Evolutionary conservation across 2,329 filamentous ascomycete genomes (phyloP).

Genomic region (Talaromyces sp.): DNA sequence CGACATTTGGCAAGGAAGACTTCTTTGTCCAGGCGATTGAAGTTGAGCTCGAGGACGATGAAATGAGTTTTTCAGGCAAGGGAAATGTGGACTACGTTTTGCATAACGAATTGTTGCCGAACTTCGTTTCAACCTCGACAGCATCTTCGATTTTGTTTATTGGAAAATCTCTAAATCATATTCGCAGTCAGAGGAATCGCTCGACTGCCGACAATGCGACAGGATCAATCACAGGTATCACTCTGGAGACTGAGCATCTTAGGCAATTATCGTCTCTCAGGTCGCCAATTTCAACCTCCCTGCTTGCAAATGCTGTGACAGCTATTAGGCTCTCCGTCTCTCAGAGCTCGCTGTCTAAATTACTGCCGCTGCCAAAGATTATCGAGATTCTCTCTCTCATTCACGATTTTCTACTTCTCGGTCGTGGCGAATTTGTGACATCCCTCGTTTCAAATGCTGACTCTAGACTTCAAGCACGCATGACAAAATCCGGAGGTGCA

Average conservation of each 20-base stretch:
- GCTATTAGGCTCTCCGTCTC: conserved; percentile 78
- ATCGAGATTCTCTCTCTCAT: conserved; percentile 73
- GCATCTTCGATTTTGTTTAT: conserved; percentile 86
- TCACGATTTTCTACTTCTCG: conserved; percentile 81
- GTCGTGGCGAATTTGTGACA: conserved; percentile 86
- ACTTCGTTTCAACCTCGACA: conserved; percentile 70
- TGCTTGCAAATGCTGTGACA: conserved; percentile 68
- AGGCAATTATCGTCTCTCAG: conserved; percentile 63
- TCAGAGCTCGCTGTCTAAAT: conserved; percentile 74
- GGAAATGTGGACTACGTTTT: conserved; percentile 56
- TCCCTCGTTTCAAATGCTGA: conserved; percentile 83
- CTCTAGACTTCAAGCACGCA: conserved; percentile 69
- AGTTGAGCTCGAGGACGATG: conserved; percentile 31
- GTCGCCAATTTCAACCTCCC: conserved; percentile 69
- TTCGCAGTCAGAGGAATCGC: conserved; percentile 54
- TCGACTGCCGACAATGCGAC: conserved; percentile 31
- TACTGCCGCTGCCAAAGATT: conserved; percentile 74
- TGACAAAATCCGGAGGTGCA: conserved; percentile 56
- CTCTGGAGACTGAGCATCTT: conserved; percentile 39
- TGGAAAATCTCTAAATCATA: conserved; percentile 82
- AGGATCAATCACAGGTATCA: conserved; percentile 59
- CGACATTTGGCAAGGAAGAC: conserved; percentile 72
- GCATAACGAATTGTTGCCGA: conserved; percentile 63
- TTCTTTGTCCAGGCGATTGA: conserved; percentile 69
- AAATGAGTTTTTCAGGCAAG: conserved; percentile 31